Evolutionary conservation across 2,329 filamentous ascomycete species (phyloP), one percentile per base, ranked within the genome.

Genomic region (Cladosporium velox): DNA sequence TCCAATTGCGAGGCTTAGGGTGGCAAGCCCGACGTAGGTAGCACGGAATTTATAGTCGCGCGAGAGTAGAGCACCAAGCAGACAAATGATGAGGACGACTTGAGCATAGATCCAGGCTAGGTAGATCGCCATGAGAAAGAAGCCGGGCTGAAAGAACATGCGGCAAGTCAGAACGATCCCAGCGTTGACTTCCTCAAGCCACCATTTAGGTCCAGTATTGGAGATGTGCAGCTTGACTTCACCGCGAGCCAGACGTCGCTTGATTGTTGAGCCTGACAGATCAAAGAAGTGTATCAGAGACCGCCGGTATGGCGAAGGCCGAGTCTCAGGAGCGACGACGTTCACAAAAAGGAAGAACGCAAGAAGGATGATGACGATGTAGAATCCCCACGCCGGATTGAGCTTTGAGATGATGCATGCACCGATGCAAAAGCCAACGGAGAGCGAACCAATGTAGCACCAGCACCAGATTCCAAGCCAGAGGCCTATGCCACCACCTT

Each of bases 391-490:
- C 1, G 86, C 85, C 1, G 91, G 90, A 62, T 85, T 83, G 38
- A 88, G 76, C 11, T 76, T 77, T 69, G 89, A 86, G 71, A 93
- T 91, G 70, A 93, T 86, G 44, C 84, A 79, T 12, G 90, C 90
- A 3, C 91, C 91, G 47, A 91, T 81, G 66, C 91, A 79, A 73
- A 93, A 93, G 0, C 91, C 91, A 44, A 92, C 74, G 0, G 87
- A 86, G 26, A 93, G 82, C 26, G 90, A 91, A 6, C 88, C 89
- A 71, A 91, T 87, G 77, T 87, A 91, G 74, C 89, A 91, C 87
- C 89, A 93, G 0, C 89, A 88, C 90, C 90, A 93, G 64, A 91
- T 83, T 1, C 90, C 89, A 11, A 92, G 82, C 91, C 91, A 93
- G n/a, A 91, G 80, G 0, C 91, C 91, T 80, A 93, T 88, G 0